phyloP scores from a whole-genome alignment of 1,284 basidiomycete species.

The Cutaneotrichosporon sp. region DNA sequence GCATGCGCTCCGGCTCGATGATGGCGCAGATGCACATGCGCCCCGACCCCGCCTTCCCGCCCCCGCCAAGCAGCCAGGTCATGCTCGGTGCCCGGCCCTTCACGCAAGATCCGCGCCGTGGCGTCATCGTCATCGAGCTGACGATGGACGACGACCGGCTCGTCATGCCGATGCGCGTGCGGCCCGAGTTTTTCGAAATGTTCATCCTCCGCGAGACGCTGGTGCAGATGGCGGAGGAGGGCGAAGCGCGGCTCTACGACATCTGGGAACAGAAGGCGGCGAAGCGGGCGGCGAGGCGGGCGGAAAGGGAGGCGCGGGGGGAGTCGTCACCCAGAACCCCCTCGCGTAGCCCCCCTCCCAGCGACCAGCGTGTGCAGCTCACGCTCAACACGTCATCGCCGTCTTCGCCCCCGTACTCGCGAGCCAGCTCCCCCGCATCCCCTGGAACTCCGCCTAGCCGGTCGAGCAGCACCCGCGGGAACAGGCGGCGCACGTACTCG shows the following conservation, averaged over 20 bases:
- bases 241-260: conserved; percentile 37
- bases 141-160: conserved; percentile 15
- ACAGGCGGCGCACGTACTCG: conserved; percentile 11
- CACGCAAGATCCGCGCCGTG: conserved; percentile 46
- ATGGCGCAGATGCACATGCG: conserved; percentile 42
- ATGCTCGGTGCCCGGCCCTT: conserved; percentile 42
- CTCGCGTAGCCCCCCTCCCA: too few species aligned
- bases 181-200: conserved; percentile 50
- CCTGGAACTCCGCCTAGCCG: neutral
- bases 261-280: conserved; percentile 47
- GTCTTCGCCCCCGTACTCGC: neutral
- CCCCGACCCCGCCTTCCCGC: conserved; percentile 50
- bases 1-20: conserved; percentile 23
- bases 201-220: conserved; percentile 58
- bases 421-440: neutral
- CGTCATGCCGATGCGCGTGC: neutral
- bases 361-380: too few species aligned
- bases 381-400: neutral
- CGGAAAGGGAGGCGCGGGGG: too few species aligned
- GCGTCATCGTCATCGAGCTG: conserved; percentile 50
- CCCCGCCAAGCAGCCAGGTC: conserved; percentile 14
- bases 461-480: neutral
- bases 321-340: conserved; percentile 24
- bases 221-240: conserved; percentile 50
- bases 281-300: neutral